Base-by-base conservation (phyloP, 177 flowering plant species). In the Tripterygium wilfordii region DNA sequence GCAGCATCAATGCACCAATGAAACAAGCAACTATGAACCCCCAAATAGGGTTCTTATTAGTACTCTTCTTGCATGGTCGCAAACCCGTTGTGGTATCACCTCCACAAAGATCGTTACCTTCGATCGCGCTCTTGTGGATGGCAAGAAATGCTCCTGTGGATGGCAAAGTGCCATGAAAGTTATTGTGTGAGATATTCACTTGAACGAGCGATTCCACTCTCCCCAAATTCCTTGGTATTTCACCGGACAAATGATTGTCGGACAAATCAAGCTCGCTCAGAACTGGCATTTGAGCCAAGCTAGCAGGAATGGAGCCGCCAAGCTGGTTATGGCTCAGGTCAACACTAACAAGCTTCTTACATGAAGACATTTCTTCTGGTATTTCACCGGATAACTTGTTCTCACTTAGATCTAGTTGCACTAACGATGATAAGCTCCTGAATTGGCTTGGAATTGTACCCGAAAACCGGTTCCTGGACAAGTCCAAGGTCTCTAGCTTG, bases 251-350 rank as follows among this genome's bases (percentile, higher is more conserved):
- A 29, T 63, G 58, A 56, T 91, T 91, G 14, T 56, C 61, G 0
- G 96, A 85, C 51, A 91, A 57, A 38, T 88, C 92, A 20, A 88
- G 81, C 58, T 68, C 69, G 1, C 89, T 70, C n/a, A 91, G 77
- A 42, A 78, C 96, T 2, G 88, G 88, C 83, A 88, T 64, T 19
- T 53, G 50, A 0, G 80, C 51, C 19, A 91, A 48, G 12, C 55
- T 50, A 0, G 19, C 3, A 0, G 98, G 98, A 37, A 91, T 81
- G 31, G 25, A 52, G 15, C 96, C 98, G 1, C 24, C 46, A 3
- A 91, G 78, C 18, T 41, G 62, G 48, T 91, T 91, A 30, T 63
- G 54, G 63, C 88, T 75, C 1, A 91, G 61, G 73, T 88, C 81
- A 3, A 91, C 38, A 51, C 45, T 60, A 33, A 85, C 92, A 15